These are phyloP conservation scores for Trichosporon sp. DNA, from an alignment of 1,284 basidiomycete genomes.

Conservation along the genomic window DNA sequence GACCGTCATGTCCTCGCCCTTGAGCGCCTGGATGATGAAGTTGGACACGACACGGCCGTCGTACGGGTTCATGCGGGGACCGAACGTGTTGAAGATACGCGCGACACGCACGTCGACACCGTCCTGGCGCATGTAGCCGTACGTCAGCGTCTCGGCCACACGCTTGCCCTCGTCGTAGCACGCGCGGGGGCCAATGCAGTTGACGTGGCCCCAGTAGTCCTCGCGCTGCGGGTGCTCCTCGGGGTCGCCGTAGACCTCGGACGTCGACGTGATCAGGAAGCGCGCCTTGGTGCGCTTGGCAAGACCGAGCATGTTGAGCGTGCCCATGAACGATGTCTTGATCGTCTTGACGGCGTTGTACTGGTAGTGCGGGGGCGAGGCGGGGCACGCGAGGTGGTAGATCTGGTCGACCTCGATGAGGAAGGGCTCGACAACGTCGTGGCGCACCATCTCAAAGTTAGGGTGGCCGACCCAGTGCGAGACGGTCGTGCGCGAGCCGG, in stretches of 20 bases:
- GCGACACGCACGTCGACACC: slow-evolving; percentile 91
- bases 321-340: slow-evolving; percentile 97
- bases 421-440: slow-evolving; percentile 93
- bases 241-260: slow-evolving; percentile 94
- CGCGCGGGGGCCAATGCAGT: slow-evolving; percentile 91
- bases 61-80: slow-evolving; percentile 73
- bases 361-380: slow-evolving; percentile 91
- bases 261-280: slow-evolving; percentile 87
- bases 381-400: slow-evolving; percentile 93
- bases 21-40: slow-evolving; percentile 94
- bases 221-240: slow-evolving; percentile 94
- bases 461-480: slow-evolving; percentile 95
- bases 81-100: slow-evolving; percentile 77
- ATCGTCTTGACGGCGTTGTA: slow-evolving; percentile 93
- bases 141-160: slow-evolving; percentile 88
- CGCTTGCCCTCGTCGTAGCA: slow-evolving; percentile 99
- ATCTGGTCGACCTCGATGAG: slow-evolving; percentile 98
- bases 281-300: slow-evolving; percentile 95
- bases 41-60: slow-evolving; percentile 97
- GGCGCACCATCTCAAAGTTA: slow-evolving; percentile 95
- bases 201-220: slow-evolving; percentile 97
- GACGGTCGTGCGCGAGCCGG: slow-evolving; percentile 82
- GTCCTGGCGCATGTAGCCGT: slow-evolving; percentile 90
- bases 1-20: slow-evolving; percentile 90
- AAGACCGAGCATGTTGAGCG: slow-evolving; percentile 95